phyloP scores from a whole-genome alignment of 2,329 filamentous ascomycete species.

The Fusarium agapanthi region DNA sequence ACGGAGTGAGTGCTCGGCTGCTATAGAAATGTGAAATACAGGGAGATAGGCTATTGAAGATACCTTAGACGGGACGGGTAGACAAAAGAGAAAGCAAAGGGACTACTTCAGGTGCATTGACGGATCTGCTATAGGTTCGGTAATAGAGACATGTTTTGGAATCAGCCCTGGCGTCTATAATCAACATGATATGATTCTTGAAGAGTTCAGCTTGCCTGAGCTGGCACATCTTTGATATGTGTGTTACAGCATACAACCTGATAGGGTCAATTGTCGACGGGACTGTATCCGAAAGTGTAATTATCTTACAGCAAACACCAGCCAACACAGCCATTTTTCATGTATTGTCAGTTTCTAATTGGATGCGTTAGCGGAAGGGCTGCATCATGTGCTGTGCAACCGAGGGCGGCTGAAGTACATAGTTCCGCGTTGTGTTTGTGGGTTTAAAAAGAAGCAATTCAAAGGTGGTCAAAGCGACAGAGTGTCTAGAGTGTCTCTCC shows the following conservation, averaged over 20 bases:
- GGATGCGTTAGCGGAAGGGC: neutral
- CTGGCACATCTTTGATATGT: neutral
- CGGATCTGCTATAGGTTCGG: neutral
- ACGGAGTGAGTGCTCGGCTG: neutral
- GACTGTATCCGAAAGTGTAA: neutral
- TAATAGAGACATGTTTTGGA: neutral
- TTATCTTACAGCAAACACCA: neutral
- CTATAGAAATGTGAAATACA: neutral
- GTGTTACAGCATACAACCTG: neutral
- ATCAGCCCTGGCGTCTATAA: neutral
- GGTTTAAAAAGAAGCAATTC: conserved; percentile 3
- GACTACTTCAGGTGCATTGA: neutral
- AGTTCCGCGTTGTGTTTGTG: conserved; percentile 3
- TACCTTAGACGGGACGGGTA: neutral
- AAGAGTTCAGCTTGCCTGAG: neutral
- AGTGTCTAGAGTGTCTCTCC: neutral
- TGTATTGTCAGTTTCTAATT: neutral
- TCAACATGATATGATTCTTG: neutral
- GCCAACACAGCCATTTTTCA: neutral
- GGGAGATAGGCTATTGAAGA: conserved; percentile 4
- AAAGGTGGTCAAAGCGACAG: neutral
- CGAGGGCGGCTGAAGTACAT: neutral
- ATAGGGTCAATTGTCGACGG: neutral
- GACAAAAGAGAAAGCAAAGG: conserved; percentile 8
- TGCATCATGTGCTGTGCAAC: conserved; percentile 13